Evolutionary conservation across 805 yeast genomes (phyloP).

Genomic region (Saturnispora sanitii): DNA sequence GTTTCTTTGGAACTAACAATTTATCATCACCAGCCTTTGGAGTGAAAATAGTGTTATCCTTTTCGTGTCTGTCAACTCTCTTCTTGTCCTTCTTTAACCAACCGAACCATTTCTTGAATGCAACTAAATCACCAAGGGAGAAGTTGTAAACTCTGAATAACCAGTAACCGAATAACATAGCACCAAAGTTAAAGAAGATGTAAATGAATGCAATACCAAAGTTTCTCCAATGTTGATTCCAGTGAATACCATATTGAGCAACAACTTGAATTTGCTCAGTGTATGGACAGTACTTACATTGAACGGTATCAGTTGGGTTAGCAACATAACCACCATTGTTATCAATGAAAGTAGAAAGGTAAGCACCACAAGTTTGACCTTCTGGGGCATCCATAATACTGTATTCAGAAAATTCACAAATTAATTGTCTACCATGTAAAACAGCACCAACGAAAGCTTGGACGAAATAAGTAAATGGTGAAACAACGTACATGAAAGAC

Average conservation of each 20-base stretch:
- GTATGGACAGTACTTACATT: constrained; percentile 42
- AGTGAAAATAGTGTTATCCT: constrained; percentile 34
- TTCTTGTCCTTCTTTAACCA: constrained; percentile 22
- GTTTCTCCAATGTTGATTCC: constrained; percentile 51
- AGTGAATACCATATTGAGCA: constrained; percentile 33
- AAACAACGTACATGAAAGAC: constrained; percentile 67
- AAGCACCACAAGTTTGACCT: constrained; percentile 59
- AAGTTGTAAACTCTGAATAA: constrained; percentile 29
- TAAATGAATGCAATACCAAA: constrained; percentile 53
- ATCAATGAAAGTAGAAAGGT: constrained; percentile 33
- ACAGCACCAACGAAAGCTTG: constrained; percentile 44
- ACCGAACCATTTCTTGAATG: constrained; percentile 31
- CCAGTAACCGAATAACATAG: constrained; percentile 32
- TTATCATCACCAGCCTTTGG: constrained; percentile 32
- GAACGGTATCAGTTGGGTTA: constrained; percentile 37
- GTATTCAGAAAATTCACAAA: constrained; percentile 40
- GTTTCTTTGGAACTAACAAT: constrained; percentile 22
- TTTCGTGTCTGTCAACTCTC: constrained; percentile 38
- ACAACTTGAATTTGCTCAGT: constrained; percentile 37
- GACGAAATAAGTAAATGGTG: constrained; percentile 63
- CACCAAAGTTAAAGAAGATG: constrained; percentile 40
- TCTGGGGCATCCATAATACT: constrained; percentile 43
- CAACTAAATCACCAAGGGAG: constrained; percentile 25
- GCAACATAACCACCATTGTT: constrained; percentile 44
- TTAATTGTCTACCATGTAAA: constrained; percentile 40